Conservation (phyloP, 345 rosid genomes). For the Eucalyptus rudis region DNA sequence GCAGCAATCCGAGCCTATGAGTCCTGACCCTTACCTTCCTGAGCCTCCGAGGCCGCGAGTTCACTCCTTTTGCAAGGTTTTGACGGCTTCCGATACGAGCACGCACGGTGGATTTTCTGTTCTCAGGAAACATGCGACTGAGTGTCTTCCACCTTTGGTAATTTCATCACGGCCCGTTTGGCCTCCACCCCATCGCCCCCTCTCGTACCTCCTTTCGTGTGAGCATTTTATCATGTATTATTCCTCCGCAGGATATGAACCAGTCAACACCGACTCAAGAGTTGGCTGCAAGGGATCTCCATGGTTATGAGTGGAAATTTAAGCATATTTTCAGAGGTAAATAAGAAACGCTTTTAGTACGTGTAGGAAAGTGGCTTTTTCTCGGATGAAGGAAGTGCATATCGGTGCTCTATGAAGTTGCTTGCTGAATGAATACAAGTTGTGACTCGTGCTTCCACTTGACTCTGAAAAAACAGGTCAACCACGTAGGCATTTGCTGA, state of each 20-base stretch:
- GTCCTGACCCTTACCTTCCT: conserved; percentile 31
- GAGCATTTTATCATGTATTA: background rate
- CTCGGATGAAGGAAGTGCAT: background rate
- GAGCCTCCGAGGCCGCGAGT: conserved; percentile 33
- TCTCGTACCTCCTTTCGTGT: background rate
- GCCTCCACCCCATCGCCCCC: background rate
- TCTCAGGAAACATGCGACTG: conserved; percentile 77
- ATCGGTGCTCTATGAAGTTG: background rate
- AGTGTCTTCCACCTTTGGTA: conserved; percentile 95
- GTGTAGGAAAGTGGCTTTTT: background rate
- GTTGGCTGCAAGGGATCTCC: conserved; percentile 76
- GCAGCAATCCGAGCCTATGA: conserved; percentile 51
- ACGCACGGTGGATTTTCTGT: conserved; percentile 98
- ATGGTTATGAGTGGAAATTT: conserved; percentile 86
- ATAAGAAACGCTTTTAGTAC: background rate
- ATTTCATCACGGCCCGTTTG: background rate
- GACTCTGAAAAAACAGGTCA: conserved; percentile 37
- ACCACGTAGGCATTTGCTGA: conserved; percentile 87
- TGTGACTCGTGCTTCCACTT: background rate
- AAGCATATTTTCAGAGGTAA: conserved; percentile 91
- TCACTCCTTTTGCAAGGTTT: conserved; percentile 72
- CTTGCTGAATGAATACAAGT: background rate
- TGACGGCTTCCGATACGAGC: conserved; percentile 96
- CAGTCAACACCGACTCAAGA: conserved; percentile 89
- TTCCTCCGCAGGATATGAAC: conserved; percentile 57